phyloP scores from a whole-genome alignment of 306 rosid genomes.

The Cicer pinnatifidum region DNA sequence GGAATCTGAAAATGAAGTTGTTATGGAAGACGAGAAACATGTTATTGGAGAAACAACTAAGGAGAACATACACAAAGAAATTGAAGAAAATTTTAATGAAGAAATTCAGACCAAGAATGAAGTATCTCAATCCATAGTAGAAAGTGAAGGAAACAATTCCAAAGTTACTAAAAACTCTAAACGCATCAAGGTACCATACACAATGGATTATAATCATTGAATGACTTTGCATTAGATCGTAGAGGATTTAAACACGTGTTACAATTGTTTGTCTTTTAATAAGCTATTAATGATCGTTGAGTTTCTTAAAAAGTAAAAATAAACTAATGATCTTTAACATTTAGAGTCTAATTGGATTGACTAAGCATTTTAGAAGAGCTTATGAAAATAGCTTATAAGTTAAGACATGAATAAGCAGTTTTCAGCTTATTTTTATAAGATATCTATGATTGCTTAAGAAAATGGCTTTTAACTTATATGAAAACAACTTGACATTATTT shows the following conservation, averaged over 20 bases:
- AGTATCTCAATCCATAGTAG: conserved; percentile 50
- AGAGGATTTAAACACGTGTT: neutral
- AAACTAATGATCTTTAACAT: no score
- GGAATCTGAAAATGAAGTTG: conserved; percentile 74
- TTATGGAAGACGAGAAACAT: conserved; percentile 73
- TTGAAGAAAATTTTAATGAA: conserved; percentile 46
- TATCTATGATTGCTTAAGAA: no score
- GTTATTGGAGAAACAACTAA: conserved; percentile 56
- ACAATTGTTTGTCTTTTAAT: conserved; percentile 16
- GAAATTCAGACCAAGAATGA: conserved; percentile 53
- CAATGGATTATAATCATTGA: conserved; percentile 4
- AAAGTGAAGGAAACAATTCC: conserved; percentile 52
- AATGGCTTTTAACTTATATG: no score
- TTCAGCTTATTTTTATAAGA: no score
- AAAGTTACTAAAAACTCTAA: conserved; percentile 58
- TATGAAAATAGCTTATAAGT: no score
- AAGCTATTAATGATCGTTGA: neutral
- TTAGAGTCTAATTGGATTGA: no score
- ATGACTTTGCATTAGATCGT: neutral
- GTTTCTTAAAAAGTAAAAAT: no score
- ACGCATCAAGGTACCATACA: conserved; percentile 58
- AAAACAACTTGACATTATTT: no score
- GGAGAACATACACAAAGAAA: conserved; percentile 51
- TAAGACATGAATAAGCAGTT: no score
- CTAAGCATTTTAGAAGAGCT: no score